Evolutionary conservation across 1,284 basidiomycete genomes (phyloP), one percentile per base, ranked within the genome.

Genomic region (Rhodotorula glutinis): DNA sequence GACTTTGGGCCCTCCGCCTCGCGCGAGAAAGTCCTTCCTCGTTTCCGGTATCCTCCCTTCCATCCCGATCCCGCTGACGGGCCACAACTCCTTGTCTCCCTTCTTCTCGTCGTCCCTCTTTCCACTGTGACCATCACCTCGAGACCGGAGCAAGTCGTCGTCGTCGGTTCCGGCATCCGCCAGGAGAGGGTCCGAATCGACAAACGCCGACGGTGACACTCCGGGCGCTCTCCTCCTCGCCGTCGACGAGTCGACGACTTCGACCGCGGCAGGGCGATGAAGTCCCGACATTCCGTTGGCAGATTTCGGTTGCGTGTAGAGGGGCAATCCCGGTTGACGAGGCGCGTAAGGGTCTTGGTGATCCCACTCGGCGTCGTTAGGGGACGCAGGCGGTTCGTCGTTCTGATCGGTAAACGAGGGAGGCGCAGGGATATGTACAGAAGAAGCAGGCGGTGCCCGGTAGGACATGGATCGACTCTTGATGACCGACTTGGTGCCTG

Each of bases 1-100:
- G 19, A 56, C 30, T 23, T 27, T 38, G 7, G 21, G 29, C 7
- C 13, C 47, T 0, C 38, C 54, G 0, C 66, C 66, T 1, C 60
- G 63, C 17, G 63, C 59, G 10, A 61, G 19, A 41, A 66, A 73
- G 59, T 73, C 69, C 27, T 60, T 55, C 40, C 59, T 53, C 46
- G 70, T 64, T n/a, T 69, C 62, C 2, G 67, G 57, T 41, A 68
- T 60, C 40, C 61, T 58, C 21, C 57, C 65, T 53, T 72, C 71
- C 63, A 72, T 70, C 25, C 71, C 71, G 33, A 72, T 72, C 27
- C 71, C 71, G 19, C 59, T 65, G 23, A 52, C 21, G 3, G 71
- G 69, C 69, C 71, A 71, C 40, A 29, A 29, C 27, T 44, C 58
- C 44, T 52, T 55, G 21, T 33, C 51, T 51, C 25, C 57, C 64